Conservation (phyloP, 805 yeast species). For the Hanseniaspora pseudoguilliermondii region DNA sequence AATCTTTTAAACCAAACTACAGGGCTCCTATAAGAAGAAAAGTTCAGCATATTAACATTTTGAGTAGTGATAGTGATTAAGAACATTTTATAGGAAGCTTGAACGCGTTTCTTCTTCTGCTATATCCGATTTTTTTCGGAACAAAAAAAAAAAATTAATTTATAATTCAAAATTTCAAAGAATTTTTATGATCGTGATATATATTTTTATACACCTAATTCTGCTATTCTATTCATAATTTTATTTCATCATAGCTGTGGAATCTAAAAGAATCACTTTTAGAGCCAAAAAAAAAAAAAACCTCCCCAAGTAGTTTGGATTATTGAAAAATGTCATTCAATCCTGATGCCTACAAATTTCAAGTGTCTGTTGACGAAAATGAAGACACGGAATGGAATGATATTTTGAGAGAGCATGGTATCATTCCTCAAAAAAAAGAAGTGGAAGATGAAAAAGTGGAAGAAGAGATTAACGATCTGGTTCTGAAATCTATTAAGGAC, state of each 20-base stretch:
- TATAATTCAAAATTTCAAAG: too few species aligned
- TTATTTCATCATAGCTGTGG: too few species aligned
- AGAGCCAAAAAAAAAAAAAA: neutral
- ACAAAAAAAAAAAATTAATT: too few species aligned
- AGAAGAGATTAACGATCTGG: conserved; percentile 75
- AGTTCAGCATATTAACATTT: neutral
- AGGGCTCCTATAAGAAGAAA: neutral
- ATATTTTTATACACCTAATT: neutral
- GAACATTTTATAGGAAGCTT: too few species aligned
- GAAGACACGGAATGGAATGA: conserved; percentile 99
- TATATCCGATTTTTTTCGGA: too few species aligned
- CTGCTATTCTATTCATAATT: too few species aligned
- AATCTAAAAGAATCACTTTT: too few species aligned
- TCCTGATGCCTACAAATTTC: conserved; percentile 44
- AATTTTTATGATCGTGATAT: too few species aligned
- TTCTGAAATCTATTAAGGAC: conserved; percentile 59
- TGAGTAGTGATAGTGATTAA: conserved; percentile 8
- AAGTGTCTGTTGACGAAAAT: conserved; percentile 80
- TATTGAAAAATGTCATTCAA: conserved; percentile 17
- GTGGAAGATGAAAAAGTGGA: conserved; percentile 81
- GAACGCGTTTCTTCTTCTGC: too few species aligned
- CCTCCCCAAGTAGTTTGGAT: too few species aligned
- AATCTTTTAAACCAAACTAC: neutral
- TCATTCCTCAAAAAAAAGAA: conserved; percentile 83
- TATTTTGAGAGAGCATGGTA: conserved; percentile 75